These are phyloP conservation scores for Ceratocystis lukuohia DNA, from an alignment of 2,329 filamentous ascomycete genomes.

Conservation along the genomic window DNA sequence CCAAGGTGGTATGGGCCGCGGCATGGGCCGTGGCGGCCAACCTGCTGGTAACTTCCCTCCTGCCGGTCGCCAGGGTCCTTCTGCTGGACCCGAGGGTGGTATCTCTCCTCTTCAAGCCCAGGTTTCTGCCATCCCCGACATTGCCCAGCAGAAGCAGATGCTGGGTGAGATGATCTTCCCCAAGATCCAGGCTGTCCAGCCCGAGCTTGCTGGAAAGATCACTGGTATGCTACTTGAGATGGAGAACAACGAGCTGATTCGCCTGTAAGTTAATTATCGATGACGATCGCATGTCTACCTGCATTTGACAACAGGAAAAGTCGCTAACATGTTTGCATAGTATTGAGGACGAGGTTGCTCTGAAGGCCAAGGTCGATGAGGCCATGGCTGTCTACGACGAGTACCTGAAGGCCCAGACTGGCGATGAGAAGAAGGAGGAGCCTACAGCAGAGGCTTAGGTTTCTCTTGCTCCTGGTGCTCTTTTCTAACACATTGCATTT, in stretches of 20 bases:
- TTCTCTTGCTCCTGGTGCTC: slow-evolving; percentile 21
- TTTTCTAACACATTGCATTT: slow-evolving; percentile 16
- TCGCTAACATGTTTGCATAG: slow-evolving; percentile 33
- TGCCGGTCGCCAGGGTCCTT: slow-evolving; percentile 31
- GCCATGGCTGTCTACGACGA: slow-evolving; percentile 95
- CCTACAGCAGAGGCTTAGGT: slow-evolving; percentile 32
- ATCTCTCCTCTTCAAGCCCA: slow-evolving; percentile 39
- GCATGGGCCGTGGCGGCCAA: slow-evolving; percentile 32
- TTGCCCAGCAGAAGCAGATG: slow-evolving; percentile 92
- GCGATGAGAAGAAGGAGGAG: slow-evolving; percentile 37
- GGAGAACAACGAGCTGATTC: slow-evolving; percentile 89
- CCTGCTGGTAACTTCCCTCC: slow-evolving; percentile 33
- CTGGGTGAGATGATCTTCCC: slow-evolving; percentile 96
- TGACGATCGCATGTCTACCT: not conserved
- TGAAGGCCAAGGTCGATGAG: slow-evolving; percentile 93
- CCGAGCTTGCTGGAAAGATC: slow-evolving; percentile 95
- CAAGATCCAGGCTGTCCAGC: slow-evolving; percentile 91
- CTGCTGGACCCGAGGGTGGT: slow-evolving; percentile 10
- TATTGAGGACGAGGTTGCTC: slow-evolving; percentile 75
- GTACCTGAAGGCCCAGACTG: slow-evolving; percentile 77
- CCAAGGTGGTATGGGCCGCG: slow-evolving; percentile 38
- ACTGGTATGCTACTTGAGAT: slow-evolving; percentile 99
- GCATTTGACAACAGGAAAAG: slow-evolving; percentile 20
- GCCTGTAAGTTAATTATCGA: slow-evolving; percentile 60
- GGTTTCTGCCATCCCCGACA: slow-evolving; percentile 40